Evolutionary conservation across 2,329 filamentous ascomycete genomes (phyloP), one percentile per base, ranked within the genome.

Genomic region (Neonectria ditissima): DNA sequence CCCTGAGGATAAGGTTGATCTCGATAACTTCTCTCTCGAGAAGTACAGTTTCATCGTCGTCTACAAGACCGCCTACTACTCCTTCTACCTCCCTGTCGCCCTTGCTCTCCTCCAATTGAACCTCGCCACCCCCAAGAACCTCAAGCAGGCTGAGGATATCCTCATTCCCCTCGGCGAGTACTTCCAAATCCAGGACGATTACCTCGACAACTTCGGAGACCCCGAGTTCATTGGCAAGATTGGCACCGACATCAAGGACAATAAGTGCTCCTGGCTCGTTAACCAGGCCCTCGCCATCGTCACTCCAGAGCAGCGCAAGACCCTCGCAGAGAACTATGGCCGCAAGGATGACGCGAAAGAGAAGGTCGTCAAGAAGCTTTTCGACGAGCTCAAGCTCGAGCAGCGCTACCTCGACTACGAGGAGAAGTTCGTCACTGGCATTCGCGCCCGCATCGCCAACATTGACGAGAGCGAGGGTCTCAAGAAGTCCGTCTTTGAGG

Each of bases 41-140:
- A 99, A 97, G 86, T 97, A 97, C 86, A 90, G 86, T 74, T 99
- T 98, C 86, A 99, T 99, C 76, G 96, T 99, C 83, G 92, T 97
- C 82, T 98, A 97, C 90, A 99, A 99, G 89, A 99, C 96, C 24
- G 94, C 96, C 55, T 99, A 97, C 86, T 99, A 99, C 86, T 97
- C 92, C 76, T 99, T 99, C 87, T 98, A 98, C 84, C 91, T 99
- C 14, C 96, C 96, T 63, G 94, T 99, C 59, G 95, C 94, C 10
- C 88, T 99, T 47, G 93, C 96, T 5, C 86, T 99, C 73, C 86
- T 95, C 84, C 91, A 94, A 81, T 88, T 94, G 71, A 90, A 93
- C 76, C 86, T 94, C 65, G 96, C 95, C 22, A 96, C 93, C 9
- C 88, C 91, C 28, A 88, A 92, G 81, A 98, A 97, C 84, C 89